phyloP scores from a whole-genome alignment of 306 rosid species.

The Betula pendula region DNA sequence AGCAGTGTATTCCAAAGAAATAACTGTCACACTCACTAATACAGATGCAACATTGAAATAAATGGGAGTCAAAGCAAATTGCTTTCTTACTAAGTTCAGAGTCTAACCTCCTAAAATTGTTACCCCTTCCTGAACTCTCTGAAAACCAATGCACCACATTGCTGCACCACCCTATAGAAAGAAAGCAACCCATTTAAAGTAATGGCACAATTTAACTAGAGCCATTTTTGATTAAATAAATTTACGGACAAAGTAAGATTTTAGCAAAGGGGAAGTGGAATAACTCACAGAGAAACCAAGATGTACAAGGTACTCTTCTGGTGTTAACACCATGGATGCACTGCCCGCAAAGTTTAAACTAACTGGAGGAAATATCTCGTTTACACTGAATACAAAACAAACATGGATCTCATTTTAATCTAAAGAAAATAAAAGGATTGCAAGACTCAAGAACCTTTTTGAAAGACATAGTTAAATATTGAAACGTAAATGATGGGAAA shows the following conservation, averaged over 20 bases:
- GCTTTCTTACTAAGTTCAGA: conserved; percentile 7
- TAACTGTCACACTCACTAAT: conserved; percentile 1
- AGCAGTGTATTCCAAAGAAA: not conserved
- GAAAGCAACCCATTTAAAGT: conserved; percentile 22
- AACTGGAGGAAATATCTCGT: conserved; percentile 70
- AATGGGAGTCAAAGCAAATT: conserved; percentile 10
- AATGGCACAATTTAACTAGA: conserved; percentile 25
- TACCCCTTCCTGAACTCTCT: conserved; percentile 69
- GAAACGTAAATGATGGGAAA: conserved; percentile 21
- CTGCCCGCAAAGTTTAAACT: conserved; percentile 84
- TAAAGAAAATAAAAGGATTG: conserved; percentile 4
- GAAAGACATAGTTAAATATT: conserved; percentile 7
- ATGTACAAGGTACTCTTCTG: conserved; percentile 79
- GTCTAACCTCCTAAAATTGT: conserved; percentile 88
- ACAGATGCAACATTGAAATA: conserved; percentile 15
- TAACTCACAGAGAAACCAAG: conserved; percentile 56
- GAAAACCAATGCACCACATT: conserved; percentile 88
- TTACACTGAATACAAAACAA: conserved; percentile 51
- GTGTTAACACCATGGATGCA: conserved; percentile 88
- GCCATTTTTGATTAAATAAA: not conserved
- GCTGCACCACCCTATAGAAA: conserved; percentile 64
- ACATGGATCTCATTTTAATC: conserved; percentile 34
- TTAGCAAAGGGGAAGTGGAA: conserved; percentile 17
- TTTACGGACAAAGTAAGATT: conserved; percentile 13
- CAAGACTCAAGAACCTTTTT: not conserved